These are phyloP conservation scores for Wickerhamomyces subpelliculosus DNA, from an alignment of 805 yeast species.

Conservation along the genomic window DNA sequence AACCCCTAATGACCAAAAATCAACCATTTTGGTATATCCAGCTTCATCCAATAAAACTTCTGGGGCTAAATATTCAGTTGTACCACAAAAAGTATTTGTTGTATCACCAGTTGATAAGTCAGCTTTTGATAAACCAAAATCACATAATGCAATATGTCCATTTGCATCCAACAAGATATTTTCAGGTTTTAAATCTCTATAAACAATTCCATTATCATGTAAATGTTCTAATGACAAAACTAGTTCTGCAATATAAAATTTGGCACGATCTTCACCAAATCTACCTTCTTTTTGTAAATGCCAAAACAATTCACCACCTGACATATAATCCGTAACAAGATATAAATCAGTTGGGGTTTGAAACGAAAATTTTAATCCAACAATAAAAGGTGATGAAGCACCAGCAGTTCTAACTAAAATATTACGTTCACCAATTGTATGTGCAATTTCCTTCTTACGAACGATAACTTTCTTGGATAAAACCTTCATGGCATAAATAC, in stretches of 20 bases:
- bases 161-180: conserved; percentile 91
- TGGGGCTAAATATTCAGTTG: conserved; percentile 97
- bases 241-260: conserved; percentile 94
- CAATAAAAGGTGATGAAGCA: conserved; percentile 86
- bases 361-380: conserved; percentile 91
- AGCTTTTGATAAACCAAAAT: conserved; percentile 94
- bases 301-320: conserved; percentile 97
- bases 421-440: conserved; percentile 95
- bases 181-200: conserved; percentile 96
- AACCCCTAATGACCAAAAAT: conserved; percentile 97
- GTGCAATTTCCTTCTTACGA: conserved; percentile 95
- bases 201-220: conserved; percentile 93
- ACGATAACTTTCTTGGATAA: conserved; percentile 91
- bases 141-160: conserved; percentile 96
- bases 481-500: conserved; percentile 97
- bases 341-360: conserved; percentile 92
- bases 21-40: conserved; percentile 98
- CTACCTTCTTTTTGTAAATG: conserved; percentile 96
- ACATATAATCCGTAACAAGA: conserved; percentile 94
- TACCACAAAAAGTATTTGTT: conserved; percentile 96
- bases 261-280: conserved; percentile 88
- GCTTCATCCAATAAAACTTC: conserved; percentile 92
- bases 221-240: conserved; percentile 89
- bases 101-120: conserved; percentile 77
- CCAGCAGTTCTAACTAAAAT: conserved; percentile 89